Evolutionary conservation across 192 early-diverging fungal genomes (phyloP).

Genomic region (Obelidium mucronatum): DNA sequence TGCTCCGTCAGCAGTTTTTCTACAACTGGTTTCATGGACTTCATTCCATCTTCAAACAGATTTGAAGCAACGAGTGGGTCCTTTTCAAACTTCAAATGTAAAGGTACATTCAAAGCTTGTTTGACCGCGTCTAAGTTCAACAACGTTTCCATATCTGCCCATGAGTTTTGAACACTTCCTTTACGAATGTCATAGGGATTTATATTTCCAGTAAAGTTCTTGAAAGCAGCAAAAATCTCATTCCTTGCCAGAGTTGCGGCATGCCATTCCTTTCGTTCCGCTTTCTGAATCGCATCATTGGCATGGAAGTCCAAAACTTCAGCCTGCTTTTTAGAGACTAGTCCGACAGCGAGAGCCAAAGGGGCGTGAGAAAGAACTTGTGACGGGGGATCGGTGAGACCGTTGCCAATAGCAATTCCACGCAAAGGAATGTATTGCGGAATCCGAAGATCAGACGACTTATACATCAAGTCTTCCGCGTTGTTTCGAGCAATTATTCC

Average conservation of each 20-base stretch:
- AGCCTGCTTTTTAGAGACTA: slow-evolving; percentile 56
- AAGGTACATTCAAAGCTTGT: slow-evolving; percentile 65
- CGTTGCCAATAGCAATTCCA: slow-evolving; percentile 70
- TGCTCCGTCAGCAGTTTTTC: slow-evolving; percentile 52
- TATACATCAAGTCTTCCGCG: neutral
- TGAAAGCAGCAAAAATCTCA: slow-evolving; percentile 69
- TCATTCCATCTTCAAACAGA: slow-evolving; percentile 72
- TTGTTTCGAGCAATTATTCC: slow-evolving; percentile 68
- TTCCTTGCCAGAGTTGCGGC: slow-evolving; percentile 56
- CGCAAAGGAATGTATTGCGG: slow-evolving; percentile 40
- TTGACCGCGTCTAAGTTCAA: slow-evolving; percentile 63
- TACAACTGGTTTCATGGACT: slow-evolving; percentile 61
- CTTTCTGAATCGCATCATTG: slow-evolving; percentile 48
- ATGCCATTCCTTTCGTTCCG: slow-evolving; percentile 55
- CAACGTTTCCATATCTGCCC: slow-evolving; percentile 64
- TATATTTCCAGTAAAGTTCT: slow-evolving; percentile 70
- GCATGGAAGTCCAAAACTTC: slow-evolving; percentile 47
- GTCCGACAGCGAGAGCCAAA: slow-evolving; percentile 63
- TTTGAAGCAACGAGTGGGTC: slow-evolving; percentile 61
- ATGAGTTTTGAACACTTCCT: slow-evolving; percentile 67
- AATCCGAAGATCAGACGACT: neutral
- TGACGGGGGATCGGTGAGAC: slow-evolving; percentile 67
- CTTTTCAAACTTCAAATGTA: slow-evolving; percentile 52
- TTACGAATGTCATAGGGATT: slow-evolving; percentile 83
- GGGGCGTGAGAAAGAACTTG: slow-evolving; percentile 67